Evolutionary conservation across 768 basidiomycete genomes (phyloP).

Genomic region (Suillus subaureus): DNA sequence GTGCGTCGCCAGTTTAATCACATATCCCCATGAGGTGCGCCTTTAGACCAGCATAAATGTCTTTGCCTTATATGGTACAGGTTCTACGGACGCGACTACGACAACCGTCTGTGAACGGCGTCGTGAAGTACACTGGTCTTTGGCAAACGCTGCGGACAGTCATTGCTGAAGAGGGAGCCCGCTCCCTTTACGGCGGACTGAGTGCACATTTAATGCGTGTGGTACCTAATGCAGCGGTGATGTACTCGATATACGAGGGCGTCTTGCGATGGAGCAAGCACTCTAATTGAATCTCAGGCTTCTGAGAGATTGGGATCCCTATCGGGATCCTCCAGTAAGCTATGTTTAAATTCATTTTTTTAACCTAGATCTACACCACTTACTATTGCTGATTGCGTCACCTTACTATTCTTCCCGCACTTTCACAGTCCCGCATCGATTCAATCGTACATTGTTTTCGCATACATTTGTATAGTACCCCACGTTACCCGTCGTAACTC

Average conservation of each 20-base stretch:
- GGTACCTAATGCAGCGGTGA: conserved; percentile 95
- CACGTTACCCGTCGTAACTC: conserved; percentile 25
- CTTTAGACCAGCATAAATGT: not conserved
- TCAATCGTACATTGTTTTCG: conserved; percentile 23
- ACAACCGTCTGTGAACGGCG: conserved; percentile 80
- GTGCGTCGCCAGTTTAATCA: conserved; percentile 90
- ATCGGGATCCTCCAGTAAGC: not conserved
- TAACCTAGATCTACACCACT: conserved; percentile 12
- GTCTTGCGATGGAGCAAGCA: conserved; percentile 59
- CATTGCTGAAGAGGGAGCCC: conserved; percentile 86
- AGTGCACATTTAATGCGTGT: conserved; percentile 96
- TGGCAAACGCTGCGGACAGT: conserved; percentile 83
- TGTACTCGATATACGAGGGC: conserved; percentile 95
- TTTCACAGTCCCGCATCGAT: conserved; percentile 16
- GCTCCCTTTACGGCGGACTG: conserved; percentile 87
- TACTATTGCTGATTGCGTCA: conserved; percentile 17
- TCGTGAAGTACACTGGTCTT: conserved; percentile 84
- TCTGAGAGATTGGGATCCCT: not conserved
- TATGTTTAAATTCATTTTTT: not conserved
- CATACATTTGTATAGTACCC: conserved; percentile 6
- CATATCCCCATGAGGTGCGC: conserved; percentile 95
- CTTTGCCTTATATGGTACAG: conserved; percentile 38
- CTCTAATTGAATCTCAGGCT: not conserved
- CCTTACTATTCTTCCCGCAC: conserved; percentile 14
- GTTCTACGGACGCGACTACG: conserved; percentile 91